Percentiles rank a stretch among this genome's conserved stretches.
These are phyloP conservation scores for Ustilago xerochloae DNA, from an alignment of 1,284 basidiomycete genomes.

Conservation along the genomic window DNA sequence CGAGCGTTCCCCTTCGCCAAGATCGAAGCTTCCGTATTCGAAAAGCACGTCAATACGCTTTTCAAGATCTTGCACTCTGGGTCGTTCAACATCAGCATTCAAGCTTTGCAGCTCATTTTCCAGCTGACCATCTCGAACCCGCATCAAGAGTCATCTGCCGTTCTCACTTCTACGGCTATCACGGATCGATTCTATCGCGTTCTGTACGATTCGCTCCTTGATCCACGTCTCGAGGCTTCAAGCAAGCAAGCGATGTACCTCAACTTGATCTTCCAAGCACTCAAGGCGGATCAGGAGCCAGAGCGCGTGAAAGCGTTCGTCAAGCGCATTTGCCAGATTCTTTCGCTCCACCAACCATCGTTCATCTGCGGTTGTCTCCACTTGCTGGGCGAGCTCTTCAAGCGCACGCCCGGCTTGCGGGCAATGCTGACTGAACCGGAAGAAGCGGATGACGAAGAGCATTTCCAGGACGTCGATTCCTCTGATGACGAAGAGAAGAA, in stretches of 20 bases:
- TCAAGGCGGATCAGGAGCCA: constrained; percentile 80
- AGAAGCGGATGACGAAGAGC: constrained; percentile 71
- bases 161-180: constrained; percentile 67
- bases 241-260: constrained; percentile 98
- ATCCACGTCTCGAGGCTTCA: constrained; percentile 81
- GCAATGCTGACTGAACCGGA: constrained; percentile 74
- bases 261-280: constrained; percentile 90
- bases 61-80: constrained; percentile 93
- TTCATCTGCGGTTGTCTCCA: constrained; percentile 89
- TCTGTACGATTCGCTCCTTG: constrained; percentile 87
- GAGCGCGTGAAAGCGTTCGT: constrained; percentile 84
- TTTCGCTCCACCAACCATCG: constrained; percentile 81
- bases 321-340: constrained; percentile 85
- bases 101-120: constrained; percentile 90
- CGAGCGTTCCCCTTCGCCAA: constrained; percentile 93
- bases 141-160: constrained; percentile 28
- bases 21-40: constrained; percentile 76
- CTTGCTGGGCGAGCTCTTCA: constrained; percentile 76
- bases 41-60: constrained; percentile 89
- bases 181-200: constrained; percentile 84
- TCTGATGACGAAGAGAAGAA: constrained; percentile 24
- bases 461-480: constrained; percentile 70
- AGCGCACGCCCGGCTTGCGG: constrained; percentile 77
- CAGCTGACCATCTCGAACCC: constrained; percentile 73
- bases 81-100: constrained; percentile 93